Evolutionary conservation across 192 early-diverging fungal genomes (phyloP).

Genomic region (Coemansia umbellata): DNA sequence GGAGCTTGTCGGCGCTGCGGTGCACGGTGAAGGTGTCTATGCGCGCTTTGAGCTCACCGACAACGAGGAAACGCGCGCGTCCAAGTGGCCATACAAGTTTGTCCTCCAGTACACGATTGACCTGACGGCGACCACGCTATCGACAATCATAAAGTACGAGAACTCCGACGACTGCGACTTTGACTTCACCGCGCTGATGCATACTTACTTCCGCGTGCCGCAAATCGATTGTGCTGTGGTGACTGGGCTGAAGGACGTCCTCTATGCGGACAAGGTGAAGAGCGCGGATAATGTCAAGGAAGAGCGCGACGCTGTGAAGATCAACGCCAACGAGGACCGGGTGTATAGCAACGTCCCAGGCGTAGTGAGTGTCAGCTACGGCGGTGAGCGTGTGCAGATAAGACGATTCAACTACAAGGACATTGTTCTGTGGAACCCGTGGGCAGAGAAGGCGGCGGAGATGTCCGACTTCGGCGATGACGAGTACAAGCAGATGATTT

Average conservation of each 20-base stretch:
- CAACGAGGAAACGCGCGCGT: conserved; percentile 29
- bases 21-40: conserved; percentile 35
- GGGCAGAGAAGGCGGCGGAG: conserved; percentile 82
- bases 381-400: conserved; percentile 14
- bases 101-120: conserved; percentile 75
- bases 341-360: conserved; percentile 71
- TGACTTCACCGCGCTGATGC: conserved; percentile 85
- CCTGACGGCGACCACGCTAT: conserved; percentile 65
- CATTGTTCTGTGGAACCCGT: conserved; percentile 92
- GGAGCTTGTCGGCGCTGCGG: conserved; percentile 18
- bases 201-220: conserved; percentile 81
- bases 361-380: conserved; percentile 30
- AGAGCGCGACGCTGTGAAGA: conserved; percentile 51
- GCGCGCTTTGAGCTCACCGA: conserved; percentile 45
- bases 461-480: conserved; percentile 89
- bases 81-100: conserved; percentile 63
- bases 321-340: conserved; percentile 77
- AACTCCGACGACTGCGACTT: conserved; percentile 72
- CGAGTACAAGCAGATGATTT: conserved; percentile 85
- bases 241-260: conserved; percentile 57
- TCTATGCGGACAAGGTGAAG: conserved; percentile 72
- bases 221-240: conserved; percentile 63
- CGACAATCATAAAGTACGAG: conserved; percentile 66
- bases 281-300: conserved; percentile 44
- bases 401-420: conserved; percentile 50